Evolutionary conservation across 306 rosid genomes (phyloP), one percentile per base, ranked within the genome.

Genomic region (Gastrolobium villosum): DNA sequence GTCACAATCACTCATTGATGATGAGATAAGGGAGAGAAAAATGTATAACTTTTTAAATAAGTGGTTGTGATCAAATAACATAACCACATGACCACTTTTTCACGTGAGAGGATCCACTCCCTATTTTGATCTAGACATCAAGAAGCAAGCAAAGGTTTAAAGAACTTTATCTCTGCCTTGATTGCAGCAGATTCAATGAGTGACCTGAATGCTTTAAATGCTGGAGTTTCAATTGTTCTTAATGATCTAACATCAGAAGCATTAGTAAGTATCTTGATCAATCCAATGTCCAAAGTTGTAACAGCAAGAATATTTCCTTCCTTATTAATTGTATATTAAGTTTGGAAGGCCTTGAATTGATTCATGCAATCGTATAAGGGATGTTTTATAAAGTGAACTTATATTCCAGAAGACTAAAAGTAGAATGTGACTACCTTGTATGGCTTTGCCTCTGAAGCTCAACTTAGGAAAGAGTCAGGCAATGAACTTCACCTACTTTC

Each of bases 251-350:
- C 74, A 52, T 92, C 90, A 65, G 30, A 59, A 78, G 85, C 82
- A 82, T 86, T 90, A 64, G 87, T 89, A 40, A 90, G 26, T 26
- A 90, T 81, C 80, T 88, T 88, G 53, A 20, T 20, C 26, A 90
- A 77, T 72, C 94, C 92, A 54, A 84, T 86, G 43, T 90, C 87
- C 26, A 56, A 76, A 35, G 91, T 90, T 45, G 89, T 84, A 76
- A 88, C 89, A 40, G 89, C 92, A 8, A 90, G 89, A 82, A 90
- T 90, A 84, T 83, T 88, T 65, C 94, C 92, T 62, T 90, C 94
- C 85, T 77, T 86, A 66, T 88, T n/a, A n/a, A n/a, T n/a, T 90
- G 86, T 88, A 90, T 77, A 85, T 90, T 82, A 88, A 71, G 77
- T 82, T 80, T 37, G 94, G 94, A 52, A 84, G 87, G 74, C 73